Evolutionary conservation across 192 early-diverging fungal species (phyloP), one percentile per base, ranked within the genome.

Genomic region (Chytriomyces sp.): DNA sequence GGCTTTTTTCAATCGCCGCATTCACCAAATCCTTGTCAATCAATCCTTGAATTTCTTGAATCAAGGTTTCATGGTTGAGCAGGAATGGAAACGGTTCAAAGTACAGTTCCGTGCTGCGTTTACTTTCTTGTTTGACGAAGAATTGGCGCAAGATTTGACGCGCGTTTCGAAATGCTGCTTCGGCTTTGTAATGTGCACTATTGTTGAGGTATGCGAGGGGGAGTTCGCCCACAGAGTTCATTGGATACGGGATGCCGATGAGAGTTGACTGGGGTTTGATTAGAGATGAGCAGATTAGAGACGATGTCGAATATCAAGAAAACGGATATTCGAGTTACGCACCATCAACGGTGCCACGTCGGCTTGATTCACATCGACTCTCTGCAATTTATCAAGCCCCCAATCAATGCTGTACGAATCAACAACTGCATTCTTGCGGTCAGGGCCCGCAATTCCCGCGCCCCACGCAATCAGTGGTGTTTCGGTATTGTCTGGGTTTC

Each of bases 391-490:
- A 28, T 72, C 79, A 8, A 98, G 78, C 3, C 78, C 75, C 96
- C 96, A 98, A 3, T 82, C 91, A 59, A 94, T 92, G 57, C 69
- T 61, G 5, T 74, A 47, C 11, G 26, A 24, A 81, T 96, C 93
- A 6, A 92, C 93, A 24, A 85, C 80, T 6, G 80, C 80, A 57
- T 88, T 79, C 23, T 45, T 57, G n/a, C 81, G 72, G 45, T 87
- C 80, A 10, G 94, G 92, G 61, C 82, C 80, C 8, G 89, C 84
- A n/a, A 96, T 84, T 20, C 97, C 97, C n/a, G 95, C 93, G 46
- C 97, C 97, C 96, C 97, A 98, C n/a, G 91, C 94, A 77, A 98
- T 91, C 46, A 98, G 84, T 6, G 97, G 97, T 11, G 97, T 98
- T 64, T 92, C 87, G 6, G 97, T 98, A 81, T 95, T 95, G 78